A percentile compares a stretch with the other conserved stretches of the same genome.
Evolutionary conservation across 345 rosid species (phyloP).

Genomic region (Populus ilicifolia): DNA sequence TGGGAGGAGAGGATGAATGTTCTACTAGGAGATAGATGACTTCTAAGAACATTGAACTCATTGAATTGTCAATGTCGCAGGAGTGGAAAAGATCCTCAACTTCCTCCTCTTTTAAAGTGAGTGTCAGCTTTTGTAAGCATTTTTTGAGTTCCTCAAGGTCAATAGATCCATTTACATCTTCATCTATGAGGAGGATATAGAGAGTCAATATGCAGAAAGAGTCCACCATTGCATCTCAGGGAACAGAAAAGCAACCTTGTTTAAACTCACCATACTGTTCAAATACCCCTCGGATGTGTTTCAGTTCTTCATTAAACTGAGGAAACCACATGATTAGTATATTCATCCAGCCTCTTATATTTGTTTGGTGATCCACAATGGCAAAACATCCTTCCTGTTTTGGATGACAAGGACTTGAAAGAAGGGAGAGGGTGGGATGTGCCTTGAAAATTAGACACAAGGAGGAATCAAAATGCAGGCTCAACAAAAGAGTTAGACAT

Average conservation of each 20-base stretch:
- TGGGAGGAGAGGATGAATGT: conserved; percentile 37
- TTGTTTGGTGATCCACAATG: conserved; percentile 47
- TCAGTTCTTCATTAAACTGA: conserved; percentile 53
- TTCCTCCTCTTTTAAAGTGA: conserved; percentile 54
- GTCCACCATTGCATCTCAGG: not conserved
- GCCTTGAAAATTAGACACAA: conserved; percentile 31
- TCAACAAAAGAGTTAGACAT: not conserved
- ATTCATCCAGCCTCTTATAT: conserved; percentile 64
- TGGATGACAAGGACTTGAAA: conserved; percentile 36
- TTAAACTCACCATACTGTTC: conserved; percentile 55
- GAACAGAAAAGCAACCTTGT: not conserved
- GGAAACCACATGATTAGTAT: conserved; percentile 74
- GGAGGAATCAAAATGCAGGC: not conserved
- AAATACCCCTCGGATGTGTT: conserved; percentile 58
- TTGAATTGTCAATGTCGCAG: conserved; percentile 82
- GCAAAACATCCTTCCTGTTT: conserved; percentile 42
- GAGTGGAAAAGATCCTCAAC: conserved; percentile 66
- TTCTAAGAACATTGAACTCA: conserved; percentile 76
- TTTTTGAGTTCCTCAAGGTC: conserved; percentile 63
- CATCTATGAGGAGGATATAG: conserved; percentile 37
- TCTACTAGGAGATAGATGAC: conserved; percentile 62
- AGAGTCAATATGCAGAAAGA: not conserved
- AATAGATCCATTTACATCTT: conserved; percentile 61
- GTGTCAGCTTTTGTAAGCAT: conserved; percentile 56
- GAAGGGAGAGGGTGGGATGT: conserved; percentile 26